These are phyloP conservation scores for Alternaria solani DNA, from an alignment of 2,329 filamentous ascomycete species.

Conservation along the genomic window DNA sequence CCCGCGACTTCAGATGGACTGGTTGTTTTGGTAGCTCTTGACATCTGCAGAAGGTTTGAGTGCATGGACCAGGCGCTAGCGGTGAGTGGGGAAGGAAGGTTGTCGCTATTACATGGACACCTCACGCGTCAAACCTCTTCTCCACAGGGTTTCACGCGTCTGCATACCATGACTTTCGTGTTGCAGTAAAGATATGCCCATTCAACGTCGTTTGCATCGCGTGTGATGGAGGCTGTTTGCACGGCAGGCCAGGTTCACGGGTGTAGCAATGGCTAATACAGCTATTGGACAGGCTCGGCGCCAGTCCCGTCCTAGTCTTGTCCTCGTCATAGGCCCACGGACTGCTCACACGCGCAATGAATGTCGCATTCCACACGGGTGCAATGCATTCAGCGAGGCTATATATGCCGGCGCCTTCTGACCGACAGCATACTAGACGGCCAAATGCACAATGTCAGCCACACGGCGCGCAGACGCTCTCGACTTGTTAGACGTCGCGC, in stretches of 20 bases:
- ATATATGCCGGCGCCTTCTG: constrained; percentile 24
- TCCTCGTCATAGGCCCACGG: constrained; percentile 19
- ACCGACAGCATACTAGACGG: constrained; percentile 16
- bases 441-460: constrained; percentile 25
- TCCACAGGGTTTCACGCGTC: neutral
- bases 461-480: constrained; percentile 25
- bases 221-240: neutral
- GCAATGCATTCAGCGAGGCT: constrained; percentile 4
- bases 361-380: constrained; percentile 1
- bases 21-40: neutral
- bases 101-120: neutral
- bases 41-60: neutral
- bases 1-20: neutral
- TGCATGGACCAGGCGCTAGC: neutral
- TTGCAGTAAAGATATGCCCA: neutral
- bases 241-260: neutral
- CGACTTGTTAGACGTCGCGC: constrained; percentile 21
- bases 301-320: neutral
- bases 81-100: neutral
- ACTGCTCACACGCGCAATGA: constrained; percentile 13
- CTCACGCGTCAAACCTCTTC: neutral
- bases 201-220: neutral
- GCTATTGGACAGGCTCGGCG: neutral
- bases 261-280: constrained; percentile 10
- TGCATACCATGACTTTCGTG: neutral